phyloP scores from a whole-genome alignment of 495 filamentous ascomycete species.

The Xylaria acuta region DNA sequence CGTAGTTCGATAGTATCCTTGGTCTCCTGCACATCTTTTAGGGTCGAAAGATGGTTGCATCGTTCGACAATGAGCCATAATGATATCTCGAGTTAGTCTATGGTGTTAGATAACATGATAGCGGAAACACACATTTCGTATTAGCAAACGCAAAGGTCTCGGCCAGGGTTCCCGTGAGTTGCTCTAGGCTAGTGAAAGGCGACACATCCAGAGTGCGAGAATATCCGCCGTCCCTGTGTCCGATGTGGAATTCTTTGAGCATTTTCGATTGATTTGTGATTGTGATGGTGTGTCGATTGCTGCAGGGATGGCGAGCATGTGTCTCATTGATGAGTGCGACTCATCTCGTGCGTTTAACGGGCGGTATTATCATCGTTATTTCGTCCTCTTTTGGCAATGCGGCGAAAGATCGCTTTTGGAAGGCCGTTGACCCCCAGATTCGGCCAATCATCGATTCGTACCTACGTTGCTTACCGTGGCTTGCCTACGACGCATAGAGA shows the following conservation, averaged over 20 bases:
- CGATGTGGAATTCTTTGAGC: slow-evolving; percentile 2
- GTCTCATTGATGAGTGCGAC: no score
- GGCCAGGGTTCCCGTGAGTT: background rate
- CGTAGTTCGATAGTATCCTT: background rate
- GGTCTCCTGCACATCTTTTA: background rate
- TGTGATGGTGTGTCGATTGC: background rate
- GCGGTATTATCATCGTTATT: no score
- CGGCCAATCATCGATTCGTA: no score
- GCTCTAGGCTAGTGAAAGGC: background rate
- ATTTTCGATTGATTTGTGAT: background rate
- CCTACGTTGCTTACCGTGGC: no score
- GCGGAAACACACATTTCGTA: background rate
- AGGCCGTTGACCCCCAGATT: background rate
- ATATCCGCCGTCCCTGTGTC: background rate
- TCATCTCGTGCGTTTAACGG: no score
- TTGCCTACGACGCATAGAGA: no score
- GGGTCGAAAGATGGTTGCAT: background rate
- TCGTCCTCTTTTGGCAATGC: background rate
- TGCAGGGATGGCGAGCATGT: no score
- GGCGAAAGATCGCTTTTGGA: slow-evolving; percentile 1
- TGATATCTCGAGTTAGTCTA: background rate
- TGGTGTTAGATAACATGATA: no score
- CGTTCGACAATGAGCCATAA: background rate
- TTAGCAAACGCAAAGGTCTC: background rate
- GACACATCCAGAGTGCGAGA: background rate